phyloP scores from a whole-genome alignment of 352 stramenopile species.

The Pythium scleroteichum region DNA sequence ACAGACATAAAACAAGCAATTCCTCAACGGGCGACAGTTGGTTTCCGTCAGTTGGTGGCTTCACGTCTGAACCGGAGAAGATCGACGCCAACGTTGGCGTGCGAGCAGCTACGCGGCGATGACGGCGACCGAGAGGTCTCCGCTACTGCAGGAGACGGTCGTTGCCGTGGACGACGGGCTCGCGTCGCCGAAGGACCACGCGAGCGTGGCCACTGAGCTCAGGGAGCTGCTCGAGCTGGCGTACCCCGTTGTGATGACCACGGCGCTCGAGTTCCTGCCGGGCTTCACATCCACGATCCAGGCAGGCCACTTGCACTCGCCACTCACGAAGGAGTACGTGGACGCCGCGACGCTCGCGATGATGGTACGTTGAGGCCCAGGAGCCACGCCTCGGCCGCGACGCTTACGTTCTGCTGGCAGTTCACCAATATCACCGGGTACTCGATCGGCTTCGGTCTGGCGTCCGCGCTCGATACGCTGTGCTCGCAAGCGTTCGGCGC shows the following conservation, averaged over 20 bases:
- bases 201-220: slow-evolving; percentile 34
- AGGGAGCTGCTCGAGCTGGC: slow-evolving; percentile 44
- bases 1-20: not conserved
- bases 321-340: slow-evolving; percentile 57
- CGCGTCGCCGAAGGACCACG: slow-evolving; percentile 16
- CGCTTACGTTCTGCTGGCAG: slow-evolving; percentile 18
- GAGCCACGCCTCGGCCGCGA: not conserved
- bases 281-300: slow-evolving; percentile 64
- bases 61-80: not conserved
- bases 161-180: not conserved
- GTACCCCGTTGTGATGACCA: slow-evolving; percentile 50
- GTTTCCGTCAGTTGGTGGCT: not conserved
- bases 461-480: slow-evolving; percentile 87
- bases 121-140: slow-evolving; percentile 8
- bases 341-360: slow-evolving; percentile 67
- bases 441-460: slow-evolving; percentile 61
- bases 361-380: slow-evolving; percentile 50
- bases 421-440: slow-evolving; percentile 70
- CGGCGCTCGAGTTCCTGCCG: slow-evolving; percentile 48
- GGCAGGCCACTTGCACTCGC: slow-evolving; percentile 61
- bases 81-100: not conserved
- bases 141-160: slow-evolving; percentile 16
- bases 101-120: slow-evolving; percentile 9
- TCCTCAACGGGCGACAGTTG: not conserved
- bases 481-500: slow-evolving; percentile 85